Conservation (phyloP, 2,329 filamentous ascomycete genomes). For the Myotisia sp. region DNA sequence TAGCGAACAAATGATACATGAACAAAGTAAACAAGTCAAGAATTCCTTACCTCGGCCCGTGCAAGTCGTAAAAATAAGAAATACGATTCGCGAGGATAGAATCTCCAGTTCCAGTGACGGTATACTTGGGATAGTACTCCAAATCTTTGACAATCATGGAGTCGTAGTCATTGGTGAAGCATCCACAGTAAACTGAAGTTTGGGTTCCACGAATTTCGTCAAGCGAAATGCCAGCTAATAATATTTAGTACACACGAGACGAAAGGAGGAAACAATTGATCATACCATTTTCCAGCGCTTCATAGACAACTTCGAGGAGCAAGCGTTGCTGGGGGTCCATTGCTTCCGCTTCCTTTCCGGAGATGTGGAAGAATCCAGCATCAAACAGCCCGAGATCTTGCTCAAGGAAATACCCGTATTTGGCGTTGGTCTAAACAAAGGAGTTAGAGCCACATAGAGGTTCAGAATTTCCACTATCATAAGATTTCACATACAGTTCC, state of each 20-base stretch:
- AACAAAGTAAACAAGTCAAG: not conserved
- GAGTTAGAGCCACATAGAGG: not conserved
- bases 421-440: constrained; percentile 8
- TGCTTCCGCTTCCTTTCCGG: constrained; percentile 15
- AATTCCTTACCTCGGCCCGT: constrained; percentile 14
- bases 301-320: constrained; percentile 18
- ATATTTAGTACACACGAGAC: not conserved
- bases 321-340: constrained; percentile 23
- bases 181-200: constrained; percentile 23
- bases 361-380: constrained; percentile 20
- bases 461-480: not conserved
- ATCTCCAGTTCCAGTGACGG: constrained; percentile 16
- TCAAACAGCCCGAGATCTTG: constrained; percentile 20
- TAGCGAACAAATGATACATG: not conserved
- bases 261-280: not conserved
- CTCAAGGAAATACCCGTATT: constrained; percentile 12
- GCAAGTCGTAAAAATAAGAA: constrained; percentile 17
- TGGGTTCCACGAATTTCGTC: constrained; percentile 18
- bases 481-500: constrained; percentile 7
- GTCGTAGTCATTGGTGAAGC: constrained; percentile 20
- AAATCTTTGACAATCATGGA: constrained; percentile 14
- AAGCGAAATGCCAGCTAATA: constrained; percentile 15
- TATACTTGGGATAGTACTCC: constrained; percentile 15
- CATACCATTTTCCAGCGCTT: constrained; percentile 16
- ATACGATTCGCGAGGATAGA: constrained; percentile 22